phyloP scores from a whole-genome alignment of 768 basidiomycete species.

The Leccinum truebloodii region DNA sequence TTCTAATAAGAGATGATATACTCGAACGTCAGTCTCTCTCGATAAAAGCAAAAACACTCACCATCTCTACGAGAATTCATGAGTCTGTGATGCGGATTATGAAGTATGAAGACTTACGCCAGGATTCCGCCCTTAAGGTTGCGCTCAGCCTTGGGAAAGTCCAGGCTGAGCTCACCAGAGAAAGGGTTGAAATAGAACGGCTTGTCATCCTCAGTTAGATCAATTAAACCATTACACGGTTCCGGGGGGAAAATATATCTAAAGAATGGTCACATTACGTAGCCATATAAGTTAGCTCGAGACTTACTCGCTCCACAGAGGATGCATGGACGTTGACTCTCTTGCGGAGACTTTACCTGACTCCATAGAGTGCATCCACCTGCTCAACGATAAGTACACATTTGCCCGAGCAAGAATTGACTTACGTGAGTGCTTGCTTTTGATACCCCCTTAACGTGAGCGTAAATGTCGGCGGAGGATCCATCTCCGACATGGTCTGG shows the following conservation, averaged over 20 bases:
- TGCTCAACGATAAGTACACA: constrained; percentile 28
- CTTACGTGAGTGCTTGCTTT: constrained; percentile 84
- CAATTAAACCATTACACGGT: constrained; percentile 60
- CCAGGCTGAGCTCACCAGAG: constrained; percentile 84
- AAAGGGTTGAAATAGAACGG: constrained; percentile 90
- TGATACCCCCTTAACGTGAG: constrained; percentile 84
- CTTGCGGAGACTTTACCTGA: constrained; percentile 69
- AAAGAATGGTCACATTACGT: constrained; percentile 7
- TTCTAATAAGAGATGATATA: constrained; percentile 38
- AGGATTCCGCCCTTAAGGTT: constrained; percentile 86
- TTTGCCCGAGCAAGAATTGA: neutral
- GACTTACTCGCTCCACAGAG: constrained; percentile 89
- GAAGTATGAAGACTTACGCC: constrained; percentile 55
- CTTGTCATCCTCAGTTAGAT: constrained; percentile 77
- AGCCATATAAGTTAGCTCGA: neutral
- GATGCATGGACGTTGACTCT: constrained; percentile 78
- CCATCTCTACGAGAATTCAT: constrained; percentile 35
- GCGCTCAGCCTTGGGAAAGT: constrained; percentile 79
- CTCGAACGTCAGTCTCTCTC: constrained; percentile 8
- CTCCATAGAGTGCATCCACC: constrained; percentile 94
- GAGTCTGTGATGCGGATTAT: constrained; percentile 1
- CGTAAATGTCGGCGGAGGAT: constrained; percentile 75
- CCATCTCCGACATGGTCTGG: constrained; percentile 72
- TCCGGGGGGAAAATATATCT: constrained; percentile 78
- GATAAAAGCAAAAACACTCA: constrained; percentile 14